Conservation (phyloP, 495 filamentous ascomycete genomes). For the Aspergillus leporis region DNA sequence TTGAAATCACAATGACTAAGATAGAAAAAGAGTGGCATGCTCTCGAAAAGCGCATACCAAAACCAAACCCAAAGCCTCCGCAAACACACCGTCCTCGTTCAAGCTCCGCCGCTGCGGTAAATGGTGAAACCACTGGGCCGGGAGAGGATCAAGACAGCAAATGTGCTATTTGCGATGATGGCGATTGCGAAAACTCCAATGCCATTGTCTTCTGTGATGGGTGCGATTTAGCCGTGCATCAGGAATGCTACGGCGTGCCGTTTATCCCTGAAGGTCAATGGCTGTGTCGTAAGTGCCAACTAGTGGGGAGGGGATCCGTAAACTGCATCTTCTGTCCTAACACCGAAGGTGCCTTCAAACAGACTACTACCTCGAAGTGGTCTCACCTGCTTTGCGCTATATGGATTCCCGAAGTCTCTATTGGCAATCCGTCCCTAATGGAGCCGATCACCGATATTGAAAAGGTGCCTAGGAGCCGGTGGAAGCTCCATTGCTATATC, state of each 20-base stretch:
- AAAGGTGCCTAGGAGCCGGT: slow-evolving; percentile 89
- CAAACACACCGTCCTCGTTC: slow-evolving; percentile 88
- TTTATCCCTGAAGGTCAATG: slow-evolving; percentile 99
- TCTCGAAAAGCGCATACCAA: slow-evolving; percentile 93
- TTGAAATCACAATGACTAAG: slow-evolving; percentile 97
- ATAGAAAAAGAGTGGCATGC: slow-evolving; percentile 99
- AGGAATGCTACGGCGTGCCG: slow-evolving; percentile 98
- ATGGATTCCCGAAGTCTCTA: slow-evolving; percentile 95
- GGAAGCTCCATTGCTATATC: slow-evolving; percentile 95
- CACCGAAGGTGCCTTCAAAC: slow-evolving; percentile 96
- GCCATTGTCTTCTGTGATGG: slow-evolving; percentile 99
- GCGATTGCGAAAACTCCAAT: slow-evolving; percentile 99
- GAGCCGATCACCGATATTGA: slow-evolving; percentile 98
- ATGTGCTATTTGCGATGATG: slow-evolving; percentile 96
- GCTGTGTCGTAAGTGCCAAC: slow-evolving; percentile 95
- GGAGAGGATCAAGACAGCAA: slow-evolving; percentile 97
- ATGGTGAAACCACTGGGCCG: slow-evolving; percentile 75
- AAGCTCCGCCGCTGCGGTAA: slow-evolving; percentile 88
- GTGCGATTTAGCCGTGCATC: slow-evolving; percentile 95
- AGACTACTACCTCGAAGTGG: slow-evolving; percentile 93
- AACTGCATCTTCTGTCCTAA: slow-evolving; percentile 99
- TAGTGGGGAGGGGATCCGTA: slow-evolving; percentile 88
- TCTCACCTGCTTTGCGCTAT: slow-evolving; percentile 94
- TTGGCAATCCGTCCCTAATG: slow-evolving; percentile 97
- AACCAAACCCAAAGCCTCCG: slow-evolving; percentile 91